Base-by-base conservation (phyloP, 768 basidiomycete genomes). In the Tubosaeta sp. region DNA sequence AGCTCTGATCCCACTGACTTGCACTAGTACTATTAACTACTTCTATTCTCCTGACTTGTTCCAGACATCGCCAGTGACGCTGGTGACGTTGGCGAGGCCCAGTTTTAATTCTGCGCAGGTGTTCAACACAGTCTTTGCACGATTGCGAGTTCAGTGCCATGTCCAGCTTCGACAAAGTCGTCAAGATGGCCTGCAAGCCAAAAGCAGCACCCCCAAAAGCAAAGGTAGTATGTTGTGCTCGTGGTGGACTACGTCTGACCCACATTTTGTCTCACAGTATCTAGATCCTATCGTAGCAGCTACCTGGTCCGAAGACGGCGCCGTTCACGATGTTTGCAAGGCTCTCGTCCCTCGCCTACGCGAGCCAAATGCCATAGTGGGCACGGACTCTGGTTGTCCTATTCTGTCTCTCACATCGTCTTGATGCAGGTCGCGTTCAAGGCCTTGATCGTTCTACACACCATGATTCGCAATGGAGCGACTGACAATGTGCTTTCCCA, bases 171-270 rank as follows among this genome's bases (percentile, higher is more conserved):
- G 88, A 90, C 76, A 90, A 98, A 77, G 85, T 89, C 64, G 89
- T 98, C 60, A 96, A 95, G 73, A 73, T 91, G 66, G 96, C 95
- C 13, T 97, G 94, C 74, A 97, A 97, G 78, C 91, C 94, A 50
- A 98, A 98, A 74, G 83, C 90, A 41, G 91, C 92, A 2, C 85
- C 91, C 2, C 96, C 96, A 55, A 99, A 99, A 73, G 73, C 92
- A 57, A 99, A 99, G 81, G 94, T 92, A 19, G 53, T 16, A 71
- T 67, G 1, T 7, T 14, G 16, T 27, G 14, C 11, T 31, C 24
- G 21, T 4, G 18, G 16, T 3, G 38, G 40, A n/a, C 34, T 32
- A 7, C 10, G 11, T 3, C 16, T 7, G 39, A 32, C 49, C 22
- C 44, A 53, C 38, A 48, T 48, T 8, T 39, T 31, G 35, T 29